These are phyloP conservation scores for Draba incana DNA, from an alignment of 345 rosid genomes.

Conservation along the genomic window DNA sequence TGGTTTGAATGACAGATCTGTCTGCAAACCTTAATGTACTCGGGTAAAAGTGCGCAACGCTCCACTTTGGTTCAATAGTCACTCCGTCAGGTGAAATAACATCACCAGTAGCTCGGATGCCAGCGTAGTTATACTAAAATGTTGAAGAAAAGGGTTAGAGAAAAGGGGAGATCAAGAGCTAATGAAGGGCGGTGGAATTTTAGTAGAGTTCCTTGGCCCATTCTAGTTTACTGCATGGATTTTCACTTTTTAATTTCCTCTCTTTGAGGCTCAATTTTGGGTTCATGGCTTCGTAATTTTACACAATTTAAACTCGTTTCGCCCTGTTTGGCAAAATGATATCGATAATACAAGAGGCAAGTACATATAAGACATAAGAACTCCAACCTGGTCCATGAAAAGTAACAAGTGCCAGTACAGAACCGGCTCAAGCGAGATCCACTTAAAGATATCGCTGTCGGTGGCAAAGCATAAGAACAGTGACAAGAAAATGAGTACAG, in stretches of 20 bases:
- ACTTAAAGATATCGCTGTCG: conserved; percentile 78
- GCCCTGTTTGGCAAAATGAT: conserved; percentile 5
- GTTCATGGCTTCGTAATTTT: conserved; percentile 6
- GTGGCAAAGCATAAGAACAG: conserved; percentile 33
- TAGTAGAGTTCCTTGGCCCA: conserved; percentile 11
- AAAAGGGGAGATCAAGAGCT: conserved; percentile 18
- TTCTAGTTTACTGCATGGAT: conserved; percentile 22
- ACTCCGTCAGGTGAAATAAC: conserved; percentile 59
- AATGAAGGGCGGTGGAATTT: neutral
- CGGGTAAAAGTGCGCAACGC: conserved; percentile 72
- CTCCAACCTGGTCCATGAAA: conserved; percentile 93
- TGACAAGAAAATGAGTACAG: conserved; percentile 23
- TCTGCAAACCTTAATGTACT: conserved; percentile 69
- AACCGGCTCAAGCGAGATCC: conserved; percentile 83
- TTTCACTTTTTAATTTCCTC: conserved; percentile 15
- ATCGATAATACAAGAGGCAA: conserved; percentile 12
- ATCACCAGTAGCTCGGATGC: conserved; percentile 68
- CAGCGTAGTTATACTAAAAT: conserved; percentile 79
- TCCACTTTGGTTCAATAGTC: conserved; percentile 91
- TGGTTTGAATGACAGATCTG: conserved; percentile 24
- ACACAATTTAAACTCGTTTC: conserved; percentile 3
- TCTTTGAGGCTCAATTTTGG: conserved; percentile 23
- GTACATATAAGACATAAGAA: too few relatives aligned
- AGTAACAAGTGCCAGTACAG: conserved; percentile 91
- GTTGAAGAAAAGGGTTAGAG: conserved; percentile 18